Evolutionary conservation across 2,329 filamentous ascomycete genomes (phyloP).

Genomic region (Paramyrothecium sp.): DNA sequence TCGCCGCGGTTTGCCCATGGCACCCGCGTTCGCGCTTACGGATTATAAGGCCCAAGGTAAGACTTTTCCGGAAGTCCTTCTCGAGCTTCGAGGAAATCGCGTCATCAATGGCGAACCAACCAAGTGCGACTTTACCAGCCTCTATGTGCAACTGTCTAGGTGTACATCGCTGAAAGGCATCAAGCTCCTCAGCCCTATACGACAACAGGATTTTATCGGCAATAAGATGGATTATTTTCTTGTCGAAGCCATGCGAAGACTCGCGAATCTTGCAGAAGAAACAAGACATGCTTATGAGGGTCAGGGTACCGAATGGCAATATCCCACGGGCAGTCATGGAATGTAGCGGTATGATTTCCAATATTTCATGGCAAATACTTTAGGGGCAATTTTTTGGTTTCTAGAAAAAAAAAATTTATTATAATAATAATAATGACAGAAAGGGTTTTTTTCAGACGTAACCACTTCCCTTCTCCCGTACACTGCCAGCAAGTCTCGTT

Average conservation of each 20-base stretch:
- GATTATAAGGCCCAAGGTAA: constrained; percentile 5
- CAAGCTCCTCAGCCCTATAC: too few relatives aligned
- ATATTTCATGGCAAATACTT: background rate
- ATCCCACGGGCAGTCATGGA: background rate
- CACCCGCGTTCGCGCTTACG: too few relatives aligned
- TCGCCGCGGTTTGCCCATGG: too few relatives aligned
- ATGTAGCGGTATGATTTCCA: background rate
- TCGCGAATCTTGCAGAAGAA: constrained; percentile 4
- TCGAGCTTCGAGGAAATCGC: constrained; percentile 7
- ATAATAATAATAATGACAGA: background rate
- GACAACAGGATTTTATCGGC: too few relatives aligned
- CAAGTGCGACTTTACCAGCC: too few relatives aligned
- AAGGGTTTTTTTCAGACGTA: background rate
- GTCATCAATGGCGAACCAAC: constrained; percentile 4
- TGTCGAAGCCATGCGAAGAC: constrained; percentile 5
- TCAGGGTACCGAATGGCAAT: background rate
- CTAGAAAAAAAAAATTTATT: background rate
- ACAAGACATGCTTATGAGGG: background rate
- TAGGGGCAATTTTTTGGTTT: background rate
- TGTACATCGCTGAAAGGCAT: too few relatives aligned
- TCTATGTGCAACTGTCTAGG: too few relatives aligned
- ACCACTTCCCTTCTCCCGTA: background rate
- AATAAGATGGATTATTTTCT: constrained; percentile 6
- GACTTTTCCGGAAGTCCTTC: constrained; percentile 6
- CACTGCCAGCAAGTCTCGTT: background rate